A percentile compares a stretch with the other conserved stretches of the same genome.
These are phyloP conservation scores for Diophrys appendiculata DNA, from an alignment of 73 alveolate genomes.

Conservation along the genomic window DNA sequence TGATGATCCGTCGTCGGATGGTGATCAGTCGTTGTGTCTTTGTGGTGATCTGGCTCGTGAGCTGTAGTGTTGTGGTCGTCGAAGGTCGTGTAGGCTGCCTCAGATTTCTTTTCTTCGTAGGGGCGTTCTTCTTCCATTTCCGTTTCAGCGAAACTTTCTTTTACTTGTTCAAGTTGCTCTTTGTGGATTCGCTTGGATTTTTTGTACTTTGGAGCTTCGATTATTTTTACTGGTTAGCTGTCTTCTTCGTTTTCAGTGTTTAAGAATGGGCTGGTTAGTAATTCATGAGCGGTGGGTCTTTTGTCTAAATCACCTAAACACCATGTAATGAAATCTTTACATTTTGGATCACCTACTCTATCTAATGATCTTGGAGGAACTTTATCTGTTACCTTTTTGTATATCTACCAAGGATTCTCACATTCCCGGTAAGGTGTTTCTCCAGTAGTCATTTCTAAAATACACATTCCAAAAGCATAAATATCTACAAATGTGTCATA, in stretches of 20 bases:
- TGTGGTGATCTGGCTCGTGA: too few species aligned
- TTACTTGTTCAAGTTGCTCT: neutral
- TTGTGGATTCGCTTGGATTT: too few species aligned
- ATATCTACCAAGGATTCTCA: conserved; percentile 82
- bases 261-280: conserved; percentile 28
- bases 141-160: neutral
- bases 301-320: conserved; percentile 71
- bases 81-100: too few species aligned
- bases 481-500: conserved; percentile 98
- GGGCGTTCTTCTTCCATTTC: neutral
- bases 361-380: conserved; percentile 76
- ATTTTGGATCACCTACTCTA: conserved; percentile 77
- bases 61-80: too few species aligned
- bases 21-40: too few species aligned
- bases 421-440: conserved; percentile 97
- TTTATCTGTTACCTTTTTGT: conserved; percentile 83
- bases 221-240: neutral
- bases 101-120: too few species aligned
- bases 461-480: conserved; percentile 98
- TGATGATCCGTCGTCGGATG: too few species aligned
- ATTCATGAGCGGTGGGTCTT: conserved; percentile 89
- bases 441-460: conserved; percentile 96
- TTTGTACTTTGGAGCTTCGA: neutral
- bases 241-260: neutral
- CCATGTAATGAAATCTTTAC: conserved; percentile 75